phyloP scores from a whole-genome alignment of 1,284 basidiomycete genomes.

The Heterobasidion occidentale region DNA sequence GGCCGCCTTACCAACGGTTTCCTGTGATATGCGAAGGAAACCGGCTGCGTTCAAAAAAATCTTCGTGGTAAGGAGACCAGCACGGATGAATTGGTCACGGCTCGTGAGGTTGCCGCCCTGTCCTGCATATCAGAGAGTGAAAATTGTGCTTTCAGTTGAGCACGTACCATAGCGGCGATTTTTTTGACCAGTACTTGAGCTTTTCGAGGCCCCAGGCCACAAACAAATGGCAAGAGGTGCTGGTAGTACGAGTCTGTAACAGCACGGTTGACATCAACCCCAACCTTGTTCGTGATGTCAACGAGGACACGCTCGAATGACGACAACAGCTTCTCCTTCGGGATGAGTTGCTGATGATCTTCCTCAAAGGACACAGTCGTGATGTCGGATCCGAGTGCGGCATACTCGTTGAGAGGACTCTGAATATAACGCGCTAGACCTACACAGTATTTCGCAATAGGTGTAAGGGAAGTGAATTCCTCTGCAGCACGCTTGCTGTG shows the following conservation, averaged over 20 bases:
- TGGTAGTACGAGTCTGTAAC: slow-evolving; percentile 85
- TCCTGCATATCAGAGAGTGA: slow-evolving; percentile 11
- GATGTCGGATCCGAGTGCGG: slow-evolving; percentile 79
- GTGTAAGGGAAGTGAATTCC: slow-evolving; percentile 79
- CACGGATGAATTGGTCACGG: slow-evolving; percentile 79
- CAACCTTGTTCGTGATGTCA: slow-evolving; percentile 86
- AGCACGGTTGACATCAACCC: slow-evolving; percentile 94
- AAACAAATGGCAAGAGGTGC: slow-evolving; percentile 82
- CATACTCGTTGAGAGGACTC: slow-evolving; percentile 91
- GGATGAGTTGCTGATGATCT: slow-evolving; percentile 81
- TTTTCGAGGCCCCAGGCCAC: slow-evolving; percentile 94
- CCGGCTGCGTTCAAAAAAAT: slow-evolving; percentile 88
- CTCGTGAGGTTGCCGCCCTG: slow-evolving; percentile 83
- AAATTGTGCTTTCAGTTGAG: not conserved
- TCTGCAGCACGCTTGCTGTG: slow-evolving; percentile 80
- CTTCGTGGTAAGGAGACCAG: slow-evolving; percentile 72
- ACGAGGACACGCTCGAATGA: slow-evolving; percentile 86
- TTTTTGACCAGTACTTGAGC: slow-evolving; percentile 82
- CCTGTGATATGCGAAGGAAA: slow-evolving; percentile 83
- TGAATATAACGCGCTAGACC: slow-evolving; percentile 92
- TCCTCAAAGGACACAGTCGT: slow-evolving; percentile 77
- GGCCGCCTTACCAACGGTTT: slow-evolving; percentile 47
- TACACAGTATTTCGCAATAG: slow-evolving; percentile 89
- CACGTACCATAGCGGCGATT: slow-evolving; percentile 63
- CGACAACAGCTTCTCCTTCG: slow-evolving; percentile 76